Percentiles rank a stretch among this genome's conserved stretches.
phyloP scores from a whole-genome alignment of 2,329 filamentous ascomycete genomes.

The Tolypocladium capitatum region DNA sequence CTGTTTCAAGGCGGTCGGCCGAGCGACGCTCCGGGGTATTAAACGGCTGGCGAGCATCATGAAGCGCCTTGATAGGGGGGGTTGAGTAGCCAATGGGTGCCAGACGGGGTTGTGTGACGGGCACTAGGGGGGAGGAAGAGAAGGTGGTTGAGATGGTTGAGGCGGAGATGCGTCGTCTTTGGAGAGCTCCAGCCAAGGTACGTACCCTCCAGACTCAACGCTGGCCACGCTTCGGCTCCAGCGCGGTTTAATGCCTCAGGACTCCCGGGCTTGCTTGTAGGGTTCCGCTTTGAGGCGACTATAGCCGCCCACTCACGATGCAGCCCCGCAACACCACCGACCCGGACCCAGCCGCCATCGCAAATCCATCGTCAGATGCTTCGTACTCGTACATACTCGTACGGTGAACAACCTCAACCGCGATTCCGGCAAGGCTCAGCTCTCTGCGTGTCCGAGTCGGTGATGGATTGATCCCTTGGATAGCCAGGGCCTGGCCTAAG shows the following conservation, averaged over 20 bases:
- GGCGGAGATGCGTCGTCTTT: constrained; percentile 2
- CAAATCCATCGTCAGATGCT: neutral
- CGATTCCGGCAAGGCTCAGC: neutral
- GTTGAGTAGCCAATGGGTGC: constrained; percentile 14
- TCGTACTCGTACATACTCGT: too few relatives aligned
- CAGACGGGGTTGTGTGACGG: constrained; percentile 1
- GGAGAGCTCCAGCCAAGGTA: constrained; percentile 5
- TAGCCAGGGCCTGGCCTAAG: neutral
- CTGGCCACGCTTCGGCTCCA: neutral
- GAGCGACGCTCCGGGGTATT: constrained; percentile 44
- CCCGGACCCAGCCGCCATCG: neutral
- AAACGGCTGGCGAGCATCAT: constrained; percentile 49
- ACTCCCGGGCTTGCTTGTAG: constrained; percentile 1
- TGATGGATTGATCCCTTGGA: neutral
- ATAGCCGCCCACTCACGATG: constrained; percentile 4
- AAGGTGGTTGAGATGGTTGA: constrained; percentile 1
- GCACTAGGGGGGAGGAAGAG: constrained; percentile 3
- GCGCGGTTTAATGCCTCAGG: constrained; percentile 3
- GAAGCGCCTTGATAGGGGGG: constrained; percentile 11
- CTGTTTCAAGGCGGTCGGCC: constrained; percentile 39
- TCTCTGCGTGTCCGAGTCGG: neutral
- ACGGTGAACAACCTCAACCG: neutral
- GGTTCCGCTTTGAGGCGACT: constrained; percentile 7
- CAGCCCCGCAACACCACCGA: neutral
- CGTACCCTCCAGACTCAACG: neutral